Base-by-base conservation (phyloP, 192 early-diverging fungal genomes). In the Linnemannia exigua region DNA sequence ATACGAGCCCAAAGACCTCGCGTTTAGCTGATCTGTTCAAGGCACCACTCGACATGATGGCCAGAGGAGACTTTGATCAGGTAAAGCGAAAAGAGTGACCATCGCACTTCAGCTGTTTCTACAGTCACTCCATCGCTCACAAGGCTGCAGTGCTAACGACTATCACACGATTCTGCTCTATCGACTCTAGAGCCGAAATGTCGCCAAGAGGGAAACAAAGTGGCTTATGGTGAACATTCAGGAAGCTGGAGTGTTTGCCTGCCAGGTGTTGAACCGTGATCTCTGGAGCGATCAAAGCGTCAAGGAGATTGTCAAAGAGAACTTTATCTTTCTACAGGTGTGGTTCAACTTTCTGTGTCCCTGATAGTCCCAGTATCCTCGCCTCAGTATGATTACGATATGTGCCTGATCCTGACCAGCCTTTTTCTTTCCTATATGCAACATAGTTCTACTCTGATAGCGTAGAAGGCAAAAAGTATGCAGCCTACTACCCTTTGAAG, bases 261-360 rank as follows among this genome's bases (percentile, higher is more conserved):
- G 97, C 87, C 96, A 98, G 77, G 89, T 94, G 22, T 87, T 99
- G 85, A 98, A 98, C 82, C 94, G 98, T 72, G 97, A 99, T 90
- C 90, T 99, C 66, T 99, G 97, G 97, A 98, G 94, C 38, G 90
- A 97, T 67, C 38, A 79, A 25, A 83, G 88, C 19, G 95, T 98
- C 9, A 94, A 96, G 85, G 94, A 96, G 12, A 73, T 96, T 15
- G 90, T 99, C 63, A 87, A 87, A 41, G 93, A 92, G 67, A 89
- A 94, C 75, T 99, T 99, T 92, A 77, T 97, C 37, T 98, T 99
- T 83, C 81, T 97, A 28, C 96, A 97, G 88, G 93, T 95, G 89
- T 69, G 72, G 19, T 17, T 16, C n/a, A 41, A 6, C 16, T 37
- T 52, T 54, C 19, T 67, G n/a, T 25, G 25, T 31, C 73, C 36